Evolutionary conservation across 176 grass and related monocot genomes (phyloP).

Genomic region (Oryza coarctata): DNA sequence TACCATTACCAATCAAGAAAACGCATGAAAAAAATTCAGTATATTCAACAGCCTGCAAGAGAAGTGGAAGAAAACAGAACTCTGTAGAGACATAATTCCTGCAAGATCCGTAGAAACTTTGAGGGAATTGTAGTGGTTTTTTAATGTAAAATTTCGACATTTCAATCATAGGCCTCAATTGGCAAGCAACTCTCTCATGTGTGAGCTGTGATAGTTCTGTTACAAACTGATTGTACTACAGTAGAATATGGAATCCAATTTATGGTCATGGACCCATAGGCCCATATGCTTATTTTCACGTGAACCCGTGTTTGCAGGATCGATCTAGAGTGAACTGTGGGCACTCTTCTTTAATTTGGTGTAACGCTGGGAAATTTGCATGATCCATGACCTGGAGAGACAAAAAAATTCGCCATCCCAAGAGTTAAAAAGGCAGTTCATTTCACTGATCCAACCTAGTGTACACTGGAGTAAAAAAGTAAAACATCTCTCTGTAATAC

Average conservation of each 20-base stretch:
- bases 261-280: neutral
- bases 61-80: too few relatives aligned
- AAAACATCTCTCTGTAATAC: neutral
- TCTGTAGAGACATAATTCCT: too few relatives aligned
- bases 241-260: neutral
- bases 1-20: too few relatives aligned
- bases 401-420: neutral
- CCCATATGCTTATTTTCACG: neutral
- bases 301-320: neutral
- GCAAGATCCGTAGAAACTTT: too few relatives aligned
- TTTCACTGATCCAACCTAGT: neutral
- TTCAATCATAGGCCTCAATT: neutral
- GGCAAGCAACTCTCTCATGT: neutral
- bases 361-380: conserved; percentile 25
- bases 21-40: too few relatives aligned
- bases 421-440: neutral
- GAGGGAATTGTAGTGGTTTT: neutral
- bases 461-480: neutral
- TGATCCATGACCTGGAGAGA: conserved; percentile 31
- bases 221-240: neutral
- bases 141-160: neutral
- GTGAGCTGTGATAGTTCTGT: neutral
- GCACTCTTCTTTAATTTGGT: neutral
- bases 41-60: too few relatives aligned
- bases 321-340: neutral